These are phyloP conservation scores for Kazachstania kunashirensis DNA, from an alignment of 805 yeast species.

Conservation along the genomic window DNA sequence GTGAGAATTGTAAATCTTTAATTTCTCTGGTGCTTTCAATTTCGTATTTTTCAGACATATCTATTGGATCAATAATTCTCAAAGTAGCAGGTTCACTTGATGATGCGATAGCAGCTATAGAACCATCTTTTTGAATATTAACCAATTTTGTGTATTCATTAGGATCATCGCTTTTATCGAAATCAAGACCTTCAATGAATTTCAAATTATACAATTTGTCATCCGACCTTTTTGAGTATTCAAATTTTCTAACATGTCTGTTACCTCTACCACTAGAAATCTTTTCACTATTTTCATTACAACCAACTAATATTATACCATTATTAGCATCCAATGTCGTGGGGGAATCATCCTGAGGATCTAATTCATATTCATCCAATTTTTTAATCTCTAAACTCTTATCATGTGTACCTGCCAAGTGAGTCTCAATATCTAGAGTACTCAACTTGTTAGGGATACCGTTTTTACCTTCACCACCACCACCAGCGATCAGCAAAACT, in stretches of 20 bases:
- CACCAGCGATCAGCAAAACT: constrained; percentile 70
- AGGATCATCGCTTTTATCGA: constrained; percentile 36
- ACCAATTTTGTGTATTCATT: constrained; percentile 59
- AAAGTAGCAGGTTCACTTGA: constrained; percentile 54
- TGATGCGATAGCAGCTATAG: constrained; percentile 57
- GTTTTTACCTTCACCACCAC: constrained; percentile 92
- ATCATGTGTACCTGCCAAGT: constrained; percentile 27
- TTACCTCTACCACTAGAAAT: constrained; percentile 51
- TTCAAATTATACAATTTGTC: constrained; percentile 39
- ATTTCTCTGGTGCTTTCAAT: constrained; percentile 42
- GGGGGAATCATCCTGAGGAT: constrained; percentile 71
- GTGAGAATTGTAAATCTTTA: constrained; percentile 57
- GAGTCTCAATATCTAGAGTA: constrained; percentile 40
- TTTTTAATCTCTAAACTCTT: constrained; percentile 38
- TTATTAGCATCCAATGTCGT: constrained; percentile 52
- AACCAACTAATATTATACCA: constrained; percentile 51
- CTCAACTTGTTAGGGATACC: constrained; percentile 83
- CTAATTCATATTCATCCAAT: constrained; percentile 48
- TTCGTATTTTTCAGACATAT: constrained; percentile 44
- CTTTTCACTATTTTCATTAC: constrained; percentile 57
- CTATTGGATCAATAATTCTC: constrained; percentile 47
- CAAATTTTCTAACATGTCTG: constrained; percentile 61
- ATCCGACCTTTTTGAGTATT: constrained; percentile 29
- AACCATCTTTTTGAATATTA: constrained; percentile 45
- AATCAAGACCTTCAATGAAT: constrained; percentile 50